phyloP scores from a whole-genome alignment of 2,329 filamentous ascomycete species.

The Fusarium graminum region DNA sequence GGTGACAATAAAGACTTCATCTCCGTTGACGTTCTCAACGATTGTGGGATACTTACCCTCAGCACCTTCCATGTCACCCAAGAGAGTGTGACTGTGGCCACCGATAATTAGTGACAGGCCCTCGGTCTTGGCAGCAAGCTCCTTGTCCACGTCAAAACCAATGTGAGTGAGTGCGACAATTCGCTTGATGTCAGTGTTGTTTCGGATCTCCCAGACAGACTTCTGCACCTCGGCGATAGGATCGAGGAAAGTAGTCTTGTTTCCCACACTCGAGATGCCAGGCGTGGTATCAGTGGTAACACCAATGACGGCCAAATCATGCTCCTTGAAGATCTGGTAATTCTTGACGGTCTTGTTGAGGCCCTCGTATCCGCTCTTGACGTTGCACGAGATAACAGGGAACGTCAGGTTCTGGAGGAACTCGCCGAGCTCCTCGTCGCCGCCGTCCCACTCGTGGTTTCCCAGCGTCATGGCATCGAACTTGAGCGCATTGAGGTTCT shows the following conservation, averaged over 20 bases:
- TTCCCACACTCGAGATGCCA: slow-evolving; percentile 69
- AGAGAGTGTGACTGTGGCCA: slow-evolving; percentile 70
- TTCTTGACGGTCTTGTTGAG: slow-evolving; percentile 74
- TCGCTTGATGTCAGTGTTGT: slow-evolving; percentile 71
- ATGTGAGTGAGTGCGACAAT: slow-evolving; percentile 77
- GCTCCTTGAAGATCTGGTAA: slow-evolving; percentile 73
- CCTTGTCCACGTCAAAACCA: slow-evolving; percentile 73
- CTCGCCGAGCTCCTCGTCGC: slow-evolving; percentile 71
- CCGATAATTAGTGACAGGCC: slow-evolving; percentile 78
- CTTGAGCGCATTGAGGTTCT: slow-evolving; percentile 73
- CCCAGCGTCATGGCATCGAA: slow-evolving; percentile 77
- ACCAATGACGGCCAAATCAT: slow-evolving; percentile 72
- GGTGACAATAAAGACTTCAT: slow-evolving; percentile 77
- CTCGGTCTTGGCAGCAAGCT: slow-evolving; percentile 69
- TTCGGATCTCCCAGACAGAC: slow-evolving; percentile 71
- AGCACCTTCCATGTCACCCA: slow-evolving; percentile 70
- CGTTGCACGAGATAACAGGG: slow-evolving; percentile 73
- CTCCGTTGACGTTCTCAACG: slow-evolving; percentile 69
- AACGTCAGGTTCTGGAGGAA: slow-evolving; percentile 75
- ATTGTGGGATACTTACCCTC: slow-evolving; percentile 74
- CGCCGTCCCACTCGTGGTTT: slow-evolving; percentile 76
- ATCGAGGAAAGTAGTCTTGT: slow-evolving; percentile 70
- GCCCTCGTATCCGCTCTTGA: slow-evolving; percentile 69
- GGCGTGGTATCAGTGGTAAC: slow-evolving; percentile 72
- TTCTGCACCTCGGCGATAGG: slow-evolving; percentile 69